A percentile compares a stretch with the other conserved stretches of the same genome.
These are phyloP conservation scores for Boletus coccyginus DNA, from an alignment of 768 basidiomycete genomes.

Conservation along the genomic window DNA sequence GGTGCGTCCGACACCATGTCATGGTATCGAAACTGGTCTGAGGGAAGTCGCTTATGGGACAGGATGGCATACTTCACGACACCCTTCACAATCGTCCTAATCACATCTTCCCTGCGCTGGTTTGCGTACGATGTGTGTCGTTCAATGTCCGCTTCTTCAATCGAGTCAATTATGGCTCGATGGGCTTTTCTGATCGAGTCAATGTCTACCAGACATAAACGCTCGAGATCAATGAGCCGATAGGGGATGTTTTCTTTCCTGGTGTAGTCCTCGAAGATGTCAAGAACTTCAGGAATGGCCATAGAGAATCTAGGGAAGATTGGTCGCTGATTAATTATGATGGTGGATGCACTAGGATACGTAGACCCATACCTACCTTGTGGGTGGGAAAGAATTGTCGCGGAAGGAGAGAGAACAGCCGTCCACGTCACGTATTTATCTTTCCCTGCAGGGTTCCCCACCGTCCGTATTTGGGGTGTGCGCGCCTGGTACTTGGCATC, in stretches of 20 bases:
- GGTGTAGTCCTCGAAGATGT: conserved; percentile 10
- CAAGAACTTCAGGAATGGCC: conserved; percentile 16
- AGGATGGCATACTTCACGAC: conserved; percentile 23
- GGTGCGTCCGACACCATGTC: conserved; percentile 4
- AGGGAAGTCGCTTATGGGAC: conserved; percentile 10
- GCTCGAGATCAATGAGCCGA: conserved; percentile 17
- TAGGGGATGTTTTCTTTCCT: conserved; percentile 9
- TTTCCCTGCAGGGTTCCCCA: background rate
- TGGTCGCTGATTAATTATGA: background rate
- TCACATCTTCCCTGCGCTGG: conserved; percentile 22
- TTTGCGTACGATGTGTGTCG: conserved; percentile 23
- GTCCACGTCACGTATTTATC: background rate
- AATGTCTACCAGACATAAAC: conserved; percentile 11
- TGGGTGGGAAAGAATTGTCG: background rate
- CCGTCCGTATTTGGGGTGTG: background rate
- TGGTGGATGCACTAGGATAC: background rate
- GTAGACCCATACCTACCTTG: background rate
- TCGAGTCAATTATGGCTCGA: too few relatives aligned
- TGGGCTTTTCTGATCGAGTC: too few relatives aligned
- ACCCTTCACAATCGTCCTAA: conserved; percentile 18
- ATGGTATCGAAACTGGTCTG: background rate
- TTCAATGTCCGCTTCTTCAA: conserved; percentile 20
- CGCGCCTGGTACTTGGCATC: too few relatives aligned
- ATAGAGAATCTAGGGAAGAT: background rate
- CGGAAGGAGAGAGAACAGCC: background rate